Conservation (phyloP, 2,329 filamentous ascomycete species). For the Fonsecaea pedrosoi region DNA sequence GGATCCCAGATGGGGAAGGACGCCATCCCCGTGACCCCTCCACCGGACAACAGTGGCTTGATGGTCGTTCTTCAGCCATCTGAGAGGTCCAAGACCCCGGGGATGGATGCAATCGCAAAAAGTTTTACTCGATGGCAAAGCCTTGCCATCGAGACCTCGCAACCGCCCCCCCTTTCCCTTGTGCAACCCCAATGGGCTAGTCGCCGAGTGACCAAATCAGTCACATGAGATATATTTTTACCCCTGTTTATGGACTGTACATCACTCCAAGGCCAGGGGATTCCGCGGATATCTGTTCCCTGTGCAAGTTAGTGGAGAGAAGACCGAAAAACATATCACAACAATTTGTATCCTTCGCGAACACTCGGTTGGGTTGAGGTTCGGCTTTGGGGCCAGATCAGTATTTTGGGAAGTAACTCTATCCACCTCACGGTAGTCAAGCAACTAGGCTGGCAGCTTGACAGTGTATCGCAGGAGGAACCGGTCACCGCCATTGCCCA, state of each 20-base stretch:
- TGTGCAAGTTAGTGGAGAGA: neutral
- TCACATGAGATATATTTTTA: neutral
- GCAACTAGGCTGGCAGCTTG: neutral
- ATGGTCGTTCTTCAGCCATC: neutral
- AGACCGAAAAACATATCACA: neutral
- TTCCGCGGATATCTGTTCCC: neutral
- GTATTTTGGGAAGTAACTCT: neutral
- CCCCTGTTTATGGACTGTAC: neutral
- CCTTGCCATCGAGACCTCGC: too few relatives aligned
- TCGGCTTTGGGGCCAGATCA: neutral
- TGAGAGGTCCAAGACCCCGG: neutral
- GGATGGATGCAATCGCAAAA: too few relatives aligned
- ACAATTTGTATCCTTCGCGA: neutral
- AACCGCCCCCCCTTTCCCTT: neutral
- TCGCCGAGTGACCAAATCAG: neutral
- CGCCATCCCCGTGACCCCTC: neutral
- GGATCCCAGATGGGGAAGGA: neutral
- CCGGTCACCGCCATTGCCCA: neutral
- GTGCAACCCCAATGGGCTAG: neutral
- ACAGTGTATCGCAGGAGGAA: neutral
- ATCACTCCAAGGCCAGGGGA: neutral
- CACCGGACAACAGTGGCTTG: neutral
- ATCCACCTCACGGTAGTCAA: neutral
- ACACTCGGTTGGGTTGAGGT: neutral
- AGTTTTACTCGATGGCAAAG: too few relatives aligned